Conservation (phyloP, 1,284 basidiomycete genomes). For the Cutaneotrichosporon mucoides region DNA sequence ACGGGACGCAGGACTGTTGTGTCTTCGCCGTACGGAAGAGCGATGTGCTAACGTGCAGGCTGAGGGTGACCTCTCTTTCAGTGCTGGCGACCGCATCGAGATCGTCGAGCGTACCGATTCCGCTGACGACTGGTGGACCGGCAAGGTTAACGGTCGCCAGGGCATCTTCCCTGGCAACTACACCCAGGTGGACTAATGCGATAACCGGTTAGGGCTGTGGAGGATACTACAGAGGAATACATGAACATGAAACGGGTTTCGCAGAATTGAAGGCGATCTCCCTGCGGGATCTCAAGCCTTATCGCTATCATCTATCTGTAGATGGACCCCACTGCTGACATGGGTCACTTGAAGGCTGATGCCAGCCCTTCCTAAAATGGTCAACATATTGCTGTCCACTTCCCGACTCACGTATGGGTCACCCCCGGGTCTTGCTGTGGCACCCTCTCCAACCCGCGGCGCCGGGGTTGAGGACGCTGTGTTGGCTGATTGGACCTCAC, state of each 20-base stretch:
- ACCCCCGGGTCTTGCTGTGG: no score
- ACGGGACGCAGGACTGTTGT: constrained; percentile 3
- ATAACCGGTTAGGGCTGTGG: neutral
- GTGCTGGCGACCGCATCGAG: constrained; percentile 85
- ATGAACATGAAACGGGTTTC: neutral
- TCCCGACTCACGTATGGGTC: constrained; percentile 4
- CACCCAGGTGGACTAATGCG: constrained; percentile 39
- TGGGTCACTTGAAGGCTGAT: neutral
- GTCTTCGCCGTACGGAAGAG: neutral
- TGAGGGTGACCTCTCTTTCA: constrained; percentile 89
- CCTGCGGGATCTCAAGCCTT: no score
- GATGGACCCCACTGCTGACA: no score
- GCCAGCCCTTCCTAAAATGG: neutral
- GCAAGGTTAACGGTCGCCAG: constrained; percentile 72
- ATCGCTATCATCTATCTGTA: no score
- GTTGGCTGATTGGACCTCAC: neutral
- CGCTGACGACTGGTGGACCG: constrained; percentile 98
- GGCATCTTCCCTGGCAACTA: constrained; percentile 87
- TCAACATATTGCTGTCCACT: neutral
- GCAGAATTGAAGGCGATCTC: neutral
- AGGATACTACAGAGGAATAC: neutral
- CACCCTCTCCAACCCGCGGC: no score
- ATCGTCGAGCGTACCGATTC: constrained; percentile 79
- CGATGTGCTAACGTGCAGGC: constrained; percentile 54
- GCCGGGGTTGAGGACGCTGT: no score